A percentile compares a stretch with the other conserved stretches of the same genome.
Evolutionary conservation across 2,329 filamentous ascomycete genomes (phyloP).

Genomic region (Diaporthe aspalathi): DNA sequence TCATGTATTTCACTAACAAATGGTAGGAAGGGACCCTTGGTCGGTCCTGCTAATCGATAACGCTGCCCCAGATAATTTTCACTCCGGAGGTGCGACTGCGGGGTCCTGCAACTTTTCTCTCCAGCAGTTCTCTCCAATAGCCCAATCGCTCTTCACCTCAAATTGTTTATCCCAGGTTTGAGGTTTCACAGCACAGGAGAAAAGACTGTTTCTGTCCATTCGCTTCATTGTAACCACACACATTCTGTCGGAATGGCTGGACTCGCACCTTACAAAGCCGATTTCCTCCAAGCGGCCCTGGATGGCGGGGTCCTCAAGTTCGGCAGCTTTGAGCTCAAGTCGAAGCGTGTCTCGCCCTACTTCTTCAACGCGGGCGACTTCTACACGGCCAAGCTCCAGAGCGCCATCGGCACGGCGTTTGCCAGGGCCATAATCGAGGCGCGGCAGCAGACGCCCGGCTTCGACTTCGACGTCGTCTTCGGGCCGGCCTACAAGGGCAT

Average conservation of each 20-base stretch:
- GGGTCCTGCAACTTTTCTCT: neutral
- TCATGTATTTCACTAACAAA: too few species aligned
- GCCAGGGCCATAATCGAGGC: slow-evolving; percentile 72
- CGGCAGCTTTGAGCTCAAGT: slow-evolving; percentile 90
- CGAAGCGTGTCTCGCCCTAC: slow-evolving; percentile 90
- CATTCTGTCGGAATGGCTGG: slow-evolving; percentile 39
- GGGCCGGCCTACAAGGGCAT: slow-evolving; percentile 98
- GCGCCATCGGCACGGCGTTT: slow-evolving; percentile 83
- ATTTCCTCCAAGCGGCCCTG: slow-evolving; percentile 78
- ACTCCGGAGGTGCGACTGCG: neutral
- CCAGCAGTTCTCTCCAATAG: too few species aligned
- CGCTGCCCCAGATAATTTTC: neutral
- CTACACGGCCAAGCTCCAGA: slow-evolving; percentile 82
- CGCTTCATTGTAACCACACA: neutral
- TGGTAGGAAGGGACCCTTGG: too few species aligned
- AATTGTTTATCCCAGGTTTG: neutral
- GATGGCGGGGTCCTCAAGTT: slow-evolving; percentile 79
- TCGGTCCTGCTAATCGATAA: too few species aligned
- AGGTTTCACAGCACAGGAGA: neutral
- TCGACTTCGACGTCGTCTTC: slow-evolving; percentile 87
- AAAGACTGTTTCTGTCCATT: neutral
- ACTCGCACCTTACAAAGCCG: slow-evolving; percentile 74
- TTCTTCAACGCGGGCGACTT: slow-evolving; percentile 98
- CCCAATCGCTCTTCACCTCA: too few species aligned
- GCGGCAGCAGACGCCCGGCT: slow-evolving; percentile 49